phyloP scores from a whole-genome alignment of 352 stramenopile species.

The Elongisporangium undulatum region DNA sequence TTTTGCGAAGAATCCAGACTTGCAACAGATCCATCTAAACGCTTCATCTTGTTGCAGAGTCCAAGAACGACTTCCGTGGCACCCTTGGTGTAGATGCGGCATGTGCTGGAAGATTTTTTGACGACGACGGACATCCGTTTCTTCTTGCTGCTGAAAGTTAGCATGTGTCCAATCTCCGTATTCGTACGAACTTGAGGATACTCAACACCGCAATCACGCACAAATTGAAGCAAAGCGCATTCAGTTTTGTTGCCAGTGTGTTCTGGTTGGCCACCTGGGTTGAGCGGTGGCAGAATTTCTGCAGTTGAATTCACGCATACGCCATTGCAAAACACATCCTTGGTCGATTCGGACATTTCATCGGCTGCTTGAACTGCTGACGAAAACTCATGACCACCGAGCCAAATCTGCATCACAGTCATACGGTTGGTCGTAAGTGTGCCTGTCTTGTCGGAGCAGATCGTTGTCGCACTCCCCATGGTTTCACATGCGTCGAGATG shows the following conservation, averaged over 20 bases:
- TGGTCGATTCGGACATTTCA: slow-evolving; percentile 57
- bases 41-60: slow-evolving; percentile 65
- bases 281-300: slow-evolving; percentile 56
- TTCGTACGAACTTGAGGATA: slow-evolving; percentile 43
- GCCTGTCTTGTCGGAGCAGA: slow-evolving; percentile 98
- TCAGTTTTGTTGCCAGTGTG: slow-evolving; percentile 85
- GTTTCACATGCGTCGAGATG: slow-evolving; percentile 90
- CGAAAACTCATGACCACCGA: slow-evolving; percentile 57
- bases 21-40: slow-evolving; percentile 51
- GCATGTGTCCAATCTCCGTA: slow-evolving; percentile 66
- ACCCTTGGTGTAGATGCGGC: slow-evolving; percentile 74
- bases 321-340: slow-evolving; percentile 65
- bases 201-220: slow-evolving; percentile 64
- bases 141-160: slow-evolving; percentile 82
- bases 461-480: slow-evolving; percentile 93
- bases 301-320: slow-evolving; percentile 74
- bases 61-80: slow-evolving; percentile 71
- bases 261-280: slow-evolving; percentile 45
- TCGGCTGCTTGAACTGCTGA: slow-evolving; percentile 36
- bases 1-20: slow-evolving; percentile 47
- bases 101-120: slow-evolving; percentile 33
- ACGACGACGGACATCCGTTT: slow-evolving; percentile 82
- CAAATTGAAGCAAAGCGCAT: slow-evolving; percentile 67
- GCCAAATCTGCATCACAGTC: slow-evolving; percentile 92
- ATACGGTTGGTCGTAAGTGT: slow-evolving; percentile 98